phyloP scores from a whole-genome alignment of 1,284 basidiomycete species.

The Pyrrhoderma lamaoense region DNA sequence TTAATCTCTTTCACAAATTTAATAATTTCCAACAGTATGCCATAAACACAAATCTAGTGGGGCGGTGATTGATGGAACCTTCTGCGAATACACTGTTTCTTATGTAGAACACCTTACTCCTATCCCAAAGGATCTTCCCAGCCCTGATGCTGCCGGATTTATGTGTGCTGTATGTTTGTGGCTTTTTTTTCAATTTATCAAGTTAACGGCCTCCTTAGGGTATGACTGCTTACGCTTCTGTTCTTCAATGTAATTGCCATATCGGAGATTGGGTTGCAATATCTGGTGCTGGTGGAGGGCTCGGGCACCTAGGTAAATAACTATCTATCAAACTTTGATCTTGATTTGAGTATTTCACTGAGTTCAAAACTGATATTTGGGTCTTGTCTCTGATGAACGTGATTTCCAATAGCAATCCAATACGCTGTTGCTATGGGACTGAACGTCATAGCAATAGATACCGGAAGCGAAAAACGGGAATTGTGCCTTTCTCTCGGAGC shows the following conservation, averaged over 20 bases:
- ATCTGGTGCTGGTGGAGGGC: constrained; percentile 71
- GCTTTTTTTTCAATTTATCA: constrained; percentile 7
- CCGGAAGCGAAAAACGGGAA: constrained; percentile 68
- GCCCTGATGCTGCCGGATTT: constrained; percentile 71
- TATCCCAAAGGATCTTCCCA: constrained; percentile 61
- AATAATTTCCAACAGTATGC: constrained; percentile 42
- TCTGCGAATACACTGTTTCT: constrained; percentile 72
- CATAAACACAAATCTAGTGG: constrained; percentile 55
- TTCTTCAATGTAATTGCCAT: constrained; percentile 62
- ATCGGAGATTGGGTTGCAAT: constrained; percentile 78
- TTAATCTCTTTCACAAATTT: neutral
- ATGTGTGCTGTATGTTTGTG: constrained; percentile 57
- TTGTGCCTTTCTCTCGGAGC: constrained; percentile 67
- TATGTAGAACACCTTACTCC: constrained; percentile 66
- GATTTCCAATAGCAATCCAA: constrained; percentile 54
- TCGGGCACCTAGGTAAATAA: constrained; percentile 54
- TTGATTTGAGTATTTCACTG: neutral
- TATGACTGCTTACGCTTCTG: constrained; percentile 75
- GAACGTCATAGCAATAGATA: constrained; percentile 75
- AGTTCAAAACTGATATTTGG: constrained; percentile 15
- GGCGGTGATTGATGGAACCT: constrained; percentile 76
- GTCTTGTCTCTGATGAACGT: too few species aligned
- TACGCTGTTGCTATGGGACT: constrained; percentile 73
- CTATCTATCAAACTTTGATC: neutral
- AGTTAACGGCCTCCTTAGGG: constrained; percentile 36